Conservation (phyloP, 805 yeast genomes). For the Yamadazyma philogaea region DNA sequence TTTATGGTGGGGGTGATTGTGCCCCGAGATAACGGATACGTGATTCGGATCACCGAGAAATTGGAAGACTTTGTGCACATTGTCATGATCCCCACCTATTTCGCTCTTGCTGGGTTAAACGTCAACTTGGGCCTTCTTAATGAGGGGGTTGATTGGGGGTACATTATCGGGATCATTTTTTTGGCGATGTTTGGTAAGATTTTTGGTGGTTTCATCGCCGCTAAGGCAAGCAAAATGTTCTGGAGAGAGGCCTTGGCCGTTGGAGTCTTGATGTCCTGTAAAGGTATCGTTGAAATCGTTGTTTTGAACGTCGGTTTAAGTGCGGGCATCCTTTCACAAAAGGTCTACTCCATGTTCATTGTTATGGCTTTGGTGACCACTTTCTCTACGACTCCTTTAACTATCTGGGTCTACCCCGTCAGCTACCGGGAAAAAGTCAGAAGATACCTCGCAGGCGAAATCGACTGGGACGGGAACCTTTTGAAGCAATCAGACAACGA, state of each 20-base stretch:
- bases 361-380: conserved; percentile 81
- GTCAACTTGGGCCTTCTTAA: conserved; percentile 63
- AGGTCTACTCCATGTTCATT: conserved; percentile 74
- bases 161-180: conserved; percentile 60
- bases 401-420: conserved; percentile 59
- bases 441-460: conserved; percentile 23
- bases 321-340: conserved; percentile 62
- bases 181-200: conserved; percentile 70
- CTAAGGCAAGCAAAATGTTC: conserved; percentile 56
- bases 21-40: conserved; percentile 75
- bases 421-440: conserved; percentile 53
- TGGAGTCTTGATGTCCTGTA: conserved; percentile 83
- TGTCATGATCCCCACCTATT: conserved; percentile 71
- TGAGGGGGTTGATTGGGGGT: conserved; percentile 75
- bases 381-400: conserved; percentile 74
- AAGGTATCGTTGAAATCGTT: conserved; percentile 83
- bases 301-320: conserved; percentile 71
- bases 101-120: conserved; percentile 74
- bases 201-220: conserved; percentile 63
- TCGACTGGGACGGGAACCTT: conserved; percentile 25
- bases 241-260: conserved; percentile 77
- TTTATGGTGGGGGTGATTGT: conserved; percentile 72
- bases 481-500: conserved; percentile 3
- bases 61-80: conserved; percentile 76
- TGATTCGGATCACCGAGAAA: conserved; percentile 64